Percentiles rank a stretch among this genome's conserved stretches.
Evolutionary conservation across 371 early-diverging fungal species (phyloP).

Genomic region (Saksenaea oblongispora): DNA sequence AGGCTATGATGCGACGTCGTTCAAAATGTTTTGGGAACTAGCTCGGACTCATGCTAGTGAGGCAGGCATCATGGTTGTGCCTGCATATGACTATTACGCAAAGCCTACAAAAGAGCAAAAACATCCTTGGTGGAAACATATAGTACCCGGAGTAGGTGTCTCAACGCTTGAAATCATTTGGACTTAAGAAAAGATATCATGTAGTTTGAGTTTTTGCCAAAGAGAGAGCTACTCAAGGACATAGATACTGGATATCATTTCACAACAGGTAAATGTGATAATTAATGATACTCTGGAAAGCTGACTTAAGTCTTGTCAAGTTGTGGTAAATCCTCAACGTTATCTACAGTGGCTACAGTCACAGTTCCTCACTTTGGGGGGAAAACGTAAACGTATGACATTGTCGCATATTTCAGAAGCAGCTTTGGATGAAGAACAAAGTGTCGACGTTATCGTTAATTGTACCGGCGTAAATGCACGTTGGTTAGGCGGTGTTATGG

Average conservation of each 20-base stretch:
- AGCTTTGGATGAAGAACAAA: constrained; percentile 8
- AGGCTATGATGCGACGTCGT: constrained; percentile 33
- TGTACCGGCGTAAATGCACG: constrained; percentile 68
- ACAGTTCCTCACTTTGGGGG: constrained; percentile 58
- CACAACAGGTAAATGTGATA: constrained; percentile 41
- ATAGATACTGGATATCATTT: constrained; percentile 49
- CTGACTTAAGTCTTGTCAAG: constrained; percentile 9
- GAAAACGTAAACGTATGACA: constrained; percentile 37
- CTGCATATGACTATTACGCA: constrained; percentile 40
- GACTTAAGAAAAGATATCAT: not conserved
- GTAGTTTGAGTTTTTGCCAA: constrained; percentile 40
- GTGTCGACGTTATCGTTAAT: constrained; percentile 63
- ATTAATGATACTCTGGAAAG: not conserved
- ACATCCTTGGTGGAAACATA: constrained; percentile 54
- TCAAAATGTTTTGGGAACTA: constrained; percentile 33
- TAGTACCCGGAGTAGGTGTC: constrained; percentile 50
- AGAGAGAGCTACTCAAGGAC: constrained; percentile 17
- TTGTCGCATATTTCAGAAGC: constrained; percentile 53
- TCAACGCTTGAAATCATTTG: not conserved
- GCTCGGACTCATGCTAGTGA: constrained; percentile 28
- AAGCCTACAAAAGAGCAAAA: constrained; percentile 32
- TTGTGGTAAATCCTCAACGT: constrained; percentile 52
- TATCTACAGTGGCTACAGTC: constrained; percentile 65
- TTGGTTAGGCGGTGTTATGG: constrained; percentile 56
- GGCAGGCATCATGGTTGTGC: constrained; percentile 33